These are phyloP conservation scores for Ananas comosus DNA, from an alignment of 176 grass and related monocot species.

Conservation along the genomic window DNA sequence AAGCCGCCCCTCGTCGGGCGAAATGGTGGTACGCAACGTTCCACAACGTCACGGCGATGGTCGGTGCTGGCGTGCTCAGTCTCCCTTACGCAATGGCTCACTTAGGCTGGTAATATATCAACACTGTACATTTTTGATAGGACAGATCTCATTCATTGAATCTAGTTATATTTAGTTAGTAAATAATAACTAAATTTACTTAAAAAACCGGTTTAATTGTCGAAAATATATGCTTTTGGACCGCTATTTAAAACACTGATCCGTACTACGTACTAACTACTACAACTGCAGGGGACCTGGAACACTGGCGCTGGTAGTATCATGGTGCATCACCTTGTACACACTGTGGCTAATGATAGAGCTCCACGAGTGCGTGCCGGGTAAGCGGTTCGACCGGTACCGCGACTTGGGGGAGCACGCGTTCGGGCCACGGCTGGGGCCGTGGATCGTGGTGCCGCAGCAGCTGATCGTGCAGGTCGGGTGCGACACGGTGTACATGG, in stretches of 20 bases:
- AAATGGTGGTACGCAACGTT: conserved; percentile 28
- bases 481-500: background rate
- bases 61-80: conserved; percentile 25
- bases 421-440: conserved; percentile 8
- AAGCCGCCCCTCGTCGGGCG: background rate
- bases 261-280: no score
- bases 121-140: no score
- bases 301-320: conserved; percentile 15
- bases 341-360: conserved; percentile 24
- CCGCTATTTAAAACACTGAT: background rate
- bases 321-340: conserved; percentile 28
- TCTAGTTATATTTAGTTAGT: background rate
- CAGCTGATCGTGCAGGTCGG: conserved; percentile 13
- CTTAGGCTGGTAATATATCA: conserved; percentile 9
- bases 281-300: conserved; percentile 13
- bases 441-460: conserved; percentile 3
- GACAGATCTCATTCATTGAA: background rate
- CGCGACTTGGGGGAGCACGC: conserved; percentile 17
- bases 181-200: background rate
- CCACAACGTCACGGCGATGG: conserved; percentile 23
- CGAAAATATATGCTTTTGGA: background rate
- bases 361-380: conserved; percentile 24
- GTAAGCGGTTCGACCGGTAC: conserved; percentile 18
- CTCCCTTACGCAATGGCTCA: conserved; percentile 21
- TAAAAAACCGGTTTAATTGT: background rate